Base-by-base conservation (phyloP, 495 filamentous ascomycete genomes). In the Xanthoparmelia taractica region DNA sequence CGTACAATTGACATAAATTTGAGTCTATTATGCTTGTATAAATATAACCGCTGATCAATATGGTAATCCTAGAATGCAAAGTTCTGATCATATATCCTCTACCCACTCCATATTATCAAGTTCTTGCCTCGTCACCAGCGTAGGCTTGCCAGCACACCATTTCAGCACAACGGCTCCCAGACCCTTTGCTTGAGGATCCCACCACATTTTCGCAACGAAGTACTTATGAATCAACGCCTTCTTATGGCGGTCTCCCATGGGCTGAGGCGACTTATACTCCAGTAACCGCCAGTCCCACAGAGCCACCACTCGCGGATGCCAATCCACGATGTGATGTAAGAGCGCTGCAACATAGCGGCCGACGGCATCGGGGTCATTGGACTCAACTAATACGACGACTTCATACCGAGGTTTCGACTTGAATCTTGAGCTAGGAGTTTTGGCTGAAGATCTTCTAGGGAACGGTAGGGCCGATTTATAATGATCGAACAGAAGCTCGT, bases 241-340 rank as follows among this genome's bases (percentile, higher is more conserved):
- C 20, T 29, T 48, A 8, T 61, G 25, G 25, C 4, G 3, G 12
- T 43, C 18, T 2, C 6, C 33, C 23, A 25, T 36, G 0, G 11
- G 58, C 17, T 23, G 47, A 6, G 15, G 18, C 27, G 15, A 54
- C 47, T 36, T 29, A 18, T 17, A 65, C 29, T 63, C 63, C 57
- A 63, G 52, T 0, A 57, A 25, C 12, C 66, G 41, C 66, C 66
- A 68, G 41, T 65, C 63, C 54, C 63, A 68, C 13, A 68, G 23
- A 4, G 56, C 33, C 7, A 65, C 47, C n/a, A 38, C n/a, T 27
- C 55, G 63, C 11, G 41, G 54, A 56, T 58, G 50, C 59, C 60
- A 64, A 20, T 17, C 8, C 1, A 37, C 18, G 1, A 68, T 20
- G 36, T 45, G 45, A 18, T 31, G 41, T 11, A 61, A 15, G 8